phyloP scores from a whole-genome alignment of 2,329 filamentous ascomycete genomes.

The Claviceps lovelessii region DNA sequence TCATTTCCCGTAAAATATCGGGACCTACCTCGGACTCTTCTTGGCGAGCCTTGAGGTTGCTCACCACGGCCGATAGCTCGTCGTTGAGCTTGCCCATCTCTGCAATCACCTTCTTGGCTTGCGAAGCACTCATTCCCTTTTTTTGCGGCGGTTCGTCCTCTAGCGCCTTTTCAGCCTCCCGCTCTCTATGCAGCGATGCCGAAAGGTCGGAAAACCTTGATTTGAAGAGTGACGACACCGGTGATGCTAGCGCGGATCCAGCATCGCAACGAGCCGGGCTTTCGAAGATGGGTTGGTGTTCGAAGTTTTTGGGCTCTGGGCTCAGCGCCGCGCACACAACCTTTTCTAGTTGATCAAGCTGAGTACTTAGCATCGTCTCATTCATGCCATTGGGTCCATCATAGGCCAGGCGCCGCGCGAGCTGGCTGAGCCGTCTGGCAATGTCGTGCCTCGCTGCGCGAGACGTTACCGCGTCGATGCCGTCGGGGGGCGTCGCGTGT shows the following conservation, averaged over 20 bases:
- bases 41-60: conserved; percentile 37
- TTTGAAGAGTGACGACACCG: conserved; percentile 22
- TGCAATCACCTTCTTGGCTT: conserved; percentile 24
- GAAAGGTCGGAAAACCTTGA: conserved; percentile 27
- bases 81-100: conserved; percentile 30
- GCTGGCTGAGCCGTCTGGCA: conserved; percentile 25
- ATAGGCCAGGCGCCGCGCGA: conserved; percentile 24
- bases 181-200: conserved; percentile 19
- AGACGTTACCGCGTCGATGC: conserved; percentile 8
- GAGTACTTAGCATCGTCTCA: conserved; percentile 20
- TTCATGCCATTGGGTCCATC: conserved; percentile 20
- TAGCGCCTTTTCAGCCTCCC: conserved; percentile 13
- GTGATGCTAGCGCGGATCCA: conserved; percentile 20
- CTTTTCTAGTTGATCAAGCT: conserved; percentile 25
- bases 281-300: conserved; percentile 12
- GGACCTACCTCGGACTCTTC: conserved; percentile 43
- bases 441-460: conserved; percentile 28
- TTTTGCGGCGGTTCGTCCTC: conserved; percentile 15
- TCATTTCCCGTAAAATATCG: neutral
- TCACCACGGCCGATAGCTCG: conserved; percentile 34
- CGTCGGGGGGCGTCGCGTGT: conserved; percentile 4
- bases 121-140: conserved; percentile 18
- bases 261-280: conserved; percentile 14
- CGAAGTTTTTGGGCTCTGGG: conserved; percentile 8
- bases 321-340: conserved; percentile 8